A percentile compares a stretch with the other conserved stretches of the same genome.
Evolutionary conservation across 768 basidiomycete species (phyloP).

Genomic region (Naganishia vaughanmartiniae): DNA sequence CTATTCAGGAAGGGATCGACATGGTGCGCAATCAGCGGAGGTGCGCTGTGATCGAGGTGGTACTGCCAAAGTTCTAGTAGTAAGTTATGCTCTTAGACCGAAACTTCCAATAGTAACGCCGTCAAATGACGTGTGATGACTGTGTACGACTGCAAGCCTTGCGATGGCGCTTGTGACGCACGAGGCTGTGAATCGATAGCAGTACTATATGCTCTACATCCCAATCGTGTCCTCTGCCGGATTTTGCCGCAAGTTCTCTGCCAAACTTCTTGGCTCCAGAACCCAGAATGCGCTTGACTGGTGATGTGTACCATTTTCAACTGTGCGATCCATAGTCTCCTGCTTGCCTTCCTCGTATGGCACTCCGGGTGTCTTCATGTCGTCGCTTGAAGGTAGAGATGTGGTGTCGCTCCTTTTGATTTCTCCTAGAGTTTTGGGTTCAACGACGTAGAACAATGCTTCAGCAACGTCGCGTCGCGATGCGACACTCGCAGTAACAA

Average conservation of each 20-base stretch:
- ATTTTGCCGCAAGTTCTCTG: conserved; percentile 55
- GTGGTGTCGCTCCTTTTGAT: conserved; percentile 23
- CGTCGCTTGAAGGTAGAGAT: neutral
- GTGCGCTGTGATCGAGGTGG: conserved; percentile 67
- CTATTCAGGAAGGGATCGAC: conserved; percentile 58
- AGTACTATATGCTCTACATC: conserved; percentile 36
- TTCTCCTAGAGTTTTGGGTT: conserved; percentile 35
- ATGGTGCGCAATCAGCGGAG: conserved; percentile 62
- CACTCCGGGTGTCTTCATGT: neutral
- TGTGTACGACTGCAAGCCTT: too few relatives aligned
- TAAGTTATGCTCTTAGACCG: neutral
- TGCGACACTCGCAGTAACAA: neutral
- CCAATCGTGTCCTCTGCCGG: conserved; percentile 19
- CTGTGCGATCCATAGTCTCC: conserved; percentile 49
- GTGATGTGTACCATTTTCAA: neutral
- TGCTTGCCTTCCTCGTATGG: conserved; percentile 32
- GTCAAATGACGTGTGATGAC: too few relatives aligned
- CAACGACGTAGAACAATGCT: conserved; percentile 31
- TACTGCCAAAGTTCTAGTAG: conserved; percentile 56
- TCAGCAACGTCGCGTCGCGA: neutral
- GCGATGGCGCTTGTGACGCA: too few relatives aligned
- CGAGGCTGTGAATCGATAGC: neutral
- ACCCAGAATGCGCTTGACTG: conserved; percentile 61
- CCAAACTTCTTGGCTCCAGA: conserved; percentile 74
- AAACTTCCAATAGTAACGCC: too few relatives aligned